Conservation (phyloP, 495 filamentous ascomycete genomes). For the Penicillium paxilli region DNA sequence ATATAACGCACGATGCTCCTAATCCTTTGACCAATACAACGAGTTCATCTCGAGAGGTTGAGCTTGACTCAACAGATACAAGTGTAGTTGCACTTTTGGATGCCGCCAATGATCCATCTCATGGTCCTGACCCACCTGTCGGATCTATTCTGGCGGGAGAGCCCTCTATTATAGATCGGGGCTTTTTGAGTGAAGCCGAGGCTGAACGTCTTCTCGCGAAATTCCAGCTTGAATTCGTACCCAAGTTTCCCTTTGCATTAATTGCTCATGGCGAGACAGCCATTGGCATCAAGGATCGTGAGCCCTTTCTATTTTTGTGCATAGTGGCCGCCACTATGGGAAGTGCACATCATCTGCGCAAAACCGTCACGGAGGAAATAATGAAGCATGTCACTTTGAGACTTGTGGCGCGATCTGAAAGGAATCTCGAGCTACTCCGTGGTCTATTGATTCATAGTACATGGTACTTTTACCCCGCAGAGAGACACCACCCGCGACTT, state of each 20-base stretch:
- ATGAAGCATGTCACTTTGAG: constrained; percentile 22
- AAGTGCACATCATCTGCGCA: constrained; percentile 16
- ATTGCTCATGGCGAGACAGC: constrained; percentile 15
- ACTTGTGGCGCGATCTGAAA: constrained; percentile 19
- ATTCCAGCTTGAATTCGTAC: constrained; percentile 15
- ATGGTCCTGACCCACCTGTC: constrained; percentile 16
- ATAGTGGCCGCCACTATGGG: constrained; percentile 20
- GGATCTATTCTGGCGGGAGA: constrained; percentile 18
- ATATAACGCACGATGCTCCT: constrained; percentile 2
- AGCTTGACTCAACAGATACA: constrained; percentile 4
- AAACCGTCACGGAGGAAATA: constrained; percentile 19
- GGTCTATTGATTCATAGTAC: constrained; percentile 20
- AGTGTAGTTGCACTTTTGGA: constrained; percentile 5
- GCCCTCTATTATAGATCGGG: constrained; percentile 23
- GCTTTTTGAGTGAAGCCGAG: constrained; percentile 20
- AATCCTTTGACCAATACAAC: constrained; percentile 2
- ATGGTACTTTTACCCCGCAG: constrained; percentile 25
- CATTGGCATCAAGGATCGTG: constrained; percentile 4
- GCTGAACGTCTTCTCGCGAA: constrained; percentile 15
- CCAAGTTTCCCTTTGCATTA: constrained; percentile 22
- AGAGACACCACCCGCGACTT: constrained; percentile 21
- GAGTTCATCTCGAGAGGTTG: neutral
- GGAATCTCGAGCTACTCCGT: constrained; percentile 22
- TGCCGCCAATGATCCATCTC: constrained; percentile 13
- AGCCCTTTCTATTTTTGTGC: constrained; percentile 24